Evolutionary conservation across 306 rosid genomes (phyloP), one percentile per base, ranked within the genome.

Genomic region (Dicorynia guianensis): DNA sequence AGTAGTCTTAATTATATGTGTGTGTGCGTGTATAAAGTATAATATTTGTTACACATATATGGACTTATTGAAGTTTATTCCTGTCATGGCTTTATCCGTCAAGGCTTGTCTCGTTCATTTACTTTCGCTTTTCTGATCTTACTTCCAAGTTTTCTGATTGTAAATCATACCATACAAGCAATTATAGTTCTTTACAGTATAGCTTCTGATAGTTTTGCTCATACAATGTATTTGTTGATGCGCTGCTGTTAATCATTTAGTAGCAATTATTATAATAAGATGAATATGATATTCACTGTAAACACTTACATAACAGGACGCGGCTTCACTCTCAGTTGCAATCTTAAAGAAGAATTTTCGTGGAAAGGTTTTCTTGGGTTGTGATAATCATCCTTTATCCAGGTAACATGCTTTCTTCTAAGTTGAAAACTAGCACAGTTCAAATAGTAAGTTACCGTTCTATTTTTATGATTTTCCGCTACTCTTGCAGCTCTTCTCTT

Each of bases 371-470:
- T 89, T 95, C 82, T 82, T 95, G 83, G 99, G 97, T 58, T 92
- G 97, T 67, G 99, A 95, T 58, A 89, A 89, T 84, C 97, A 95
- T 78, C 99, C 99, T 74, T 66, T 95, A 60, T 90, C 97, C 90
- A 95, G 99, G 99, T 95, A 67, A 36, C 60, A 48, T 61, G 8
- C 39, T 54, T 67, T 42, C 48, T 25, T 25, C 30, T 42, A n/a
- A 44, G 9, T 62, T 56, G 43, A 53, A 5, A 48, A 54, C 11
- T 43, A 15, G 33, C 65, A n/a, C 61, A 9, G 61, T 63, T 19
- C 63, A 18, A 4, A 9, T 0, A 63, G 19, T 36, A 57, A 48
- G 30, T 62, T 34, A 57, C 47, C 11, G 57, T 3, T 40, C 42
- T 20, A 9, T 50, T 48, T 12, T 63, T 55, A 33, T n/a, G 9